Percentiles rank a stretch among this genome's conserved stretches.
phyloP scores from a whole-genome alignment of 2,329 filamentous ascomycete genomes.

The Aspergillus brasiliensis region DNA sequence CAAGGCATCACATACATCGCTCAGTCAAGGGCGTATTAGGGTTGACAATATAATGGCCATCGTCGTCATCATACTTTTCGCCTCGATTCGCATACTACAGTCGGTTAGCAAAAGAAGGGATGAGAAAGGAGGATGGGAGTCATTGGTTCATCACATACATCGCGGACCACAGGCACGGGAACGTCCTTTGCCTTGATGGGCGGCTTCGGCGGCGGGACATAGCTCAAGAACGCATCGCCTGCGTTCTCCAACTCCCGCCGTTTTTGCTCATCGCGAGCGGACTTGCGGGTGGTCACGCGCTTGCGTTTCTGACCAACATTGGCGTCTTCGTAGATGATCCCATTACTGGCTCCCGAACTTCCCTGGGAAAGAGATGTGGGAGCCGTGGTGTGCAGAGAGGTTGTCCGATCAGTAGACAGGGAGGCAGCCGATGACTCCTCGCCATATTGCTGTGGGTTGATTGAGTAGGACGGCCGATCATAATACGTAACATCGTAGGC shows the following conservation, averaged over 20 bases:
- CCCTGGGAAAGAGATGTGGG: slow-evolving; percentile 77
- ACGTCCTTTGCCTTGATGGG: slow-evolving; percentile 88
- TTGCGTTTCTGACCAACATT: slow-evolving; percentile 85
- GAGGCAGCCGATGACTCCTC: slow-evolving; percentile 69
- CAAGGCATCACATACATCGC: slow-evolving; percentile 70
- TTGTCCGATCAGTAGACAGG: slow-evolving; percentile 79
- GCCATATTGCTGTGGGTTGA: slow-evolving; percentile 70
- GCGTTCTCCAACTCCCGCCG: slow-evolving; percentile 71
- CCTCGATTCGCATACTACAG: slow-evolving; percentile 53
- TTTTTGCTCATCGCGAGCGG: slow-evolving; percentile 79
- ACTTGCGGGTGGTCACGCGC: slow-evolving; percentile 72
- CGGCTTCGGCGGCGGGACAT: slow-evolving; percentile 83
- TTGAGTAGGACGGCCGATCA: slow-evolving; percentile 69
- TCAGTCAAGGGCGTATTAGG: slow-evolving; percentile 84
- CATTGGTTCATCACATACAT: slow-evolving; percentile 51
- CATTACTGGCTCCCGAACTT: slow-evolving; percentile 53
- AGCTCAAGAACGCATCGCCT: slow-evolving; percentile 72
- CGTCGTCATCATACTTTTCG: slow-evolving; percentile 88
- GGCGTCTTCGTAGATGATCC: slow-evolving; percentile 67
- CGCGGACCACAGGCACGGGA: slow-evolving; percentile 59
- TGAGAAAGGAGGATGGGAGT: neutral
- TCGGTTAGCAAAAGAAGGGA: slow-evolving; percentile 5
- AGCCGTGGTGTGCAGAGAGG: slow-evolving; percentile 82
- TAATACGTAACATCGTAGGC: slow-evolving; percentile 73
- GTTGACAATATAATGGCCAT: slow-evolving; percentile 94